Evolutionary conservation across 2,329 filamentous ascomycete species (phyloP).

Genomic region (Penicillium sp.): DNA sequence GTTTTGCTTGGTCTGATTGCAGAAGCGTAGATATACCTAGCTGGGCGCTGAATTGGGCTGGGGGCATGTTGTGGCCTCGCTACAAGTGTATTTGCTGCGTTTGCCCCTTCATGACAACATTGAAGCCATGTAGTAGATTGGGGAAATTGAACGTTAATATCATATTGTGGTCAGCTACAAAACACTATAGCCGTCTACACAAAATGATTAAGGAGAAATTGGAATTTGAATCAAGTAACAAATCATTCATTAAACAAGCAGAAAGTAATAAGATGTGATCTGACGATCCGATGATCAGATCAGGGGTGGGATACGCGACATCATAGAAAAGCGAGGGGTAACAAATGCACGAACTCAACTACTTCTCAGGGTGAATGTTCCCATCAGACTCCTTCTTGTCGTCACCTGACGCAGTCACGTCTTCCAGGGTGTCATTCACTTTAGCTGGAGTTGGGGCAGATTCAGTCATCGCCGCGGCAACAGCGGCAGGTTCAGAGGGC

Average conservation of each 20-base stretch:
- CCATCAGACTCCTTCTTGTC: conserved; percentile 28
- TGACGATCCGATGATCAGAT: neutral
- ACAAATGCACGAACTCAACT: neutral
- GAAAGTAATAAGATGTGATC: neutral
- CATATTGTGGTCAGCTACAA: neutral
- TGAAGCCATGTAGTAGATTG: neutral
- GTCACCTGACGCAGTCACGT: conserved; percentile 25
- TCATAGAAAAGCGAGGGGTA: neutral
- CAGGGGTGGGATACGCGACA: neutral
- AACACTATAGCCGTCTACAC: neutral
- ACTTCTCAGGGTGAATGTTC: conserved; percentile 9
- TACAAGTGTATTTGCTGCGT: neutral
- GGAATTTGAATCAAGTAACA: neutral
- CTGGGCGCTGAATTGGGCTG: too few relatives aligned
- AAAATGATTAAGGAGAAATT: neutral
- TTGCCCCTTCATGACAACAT: neutral
- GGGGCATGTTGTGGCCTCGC: neutral
- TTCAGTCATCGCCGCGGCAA: conserved; percentile 3
- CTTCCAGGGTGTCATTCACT: conserved; percentile 23
- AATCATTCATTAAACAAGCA: neutral
- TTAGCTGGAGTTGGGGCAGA: conserved; percentile 5
- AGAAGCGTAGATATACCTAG: neutral
- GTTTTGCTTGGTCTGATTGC: neutral
- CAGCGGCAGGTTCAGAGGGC: neutral
- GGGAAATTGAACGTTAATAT: neutral